Conservation (phyloP, 768 basidiomycete genomes). For the Roridomyces roridus region DNA sequence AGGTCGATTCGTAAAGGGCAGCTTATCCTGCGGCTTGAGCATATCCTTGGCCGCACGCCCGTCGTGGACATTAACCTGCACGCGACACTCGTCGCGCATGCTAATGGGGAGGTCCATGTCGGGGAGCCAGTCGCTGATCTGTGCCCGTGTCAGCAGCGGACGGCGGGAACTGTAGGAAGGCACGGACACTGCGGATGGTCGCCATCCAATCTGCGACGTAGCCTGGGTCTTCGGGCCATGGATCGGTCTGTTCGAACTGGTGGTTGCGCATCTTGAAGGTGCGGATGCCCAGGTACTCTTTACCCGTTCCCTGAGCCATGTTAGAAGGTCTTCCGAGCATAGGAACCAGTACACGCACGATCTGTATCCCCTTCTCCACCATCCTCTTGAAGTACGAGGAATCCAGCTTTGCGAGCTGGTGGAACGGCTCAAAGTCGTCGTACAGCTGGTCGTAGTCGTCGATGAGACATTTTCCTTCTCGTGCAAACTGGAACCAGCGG, state of each 20-base stretch:
- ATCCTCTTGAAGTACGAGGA: background rate
- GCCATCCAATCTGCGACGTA: slow-evolving; percentile 10
- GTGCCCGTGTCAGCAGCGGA: background rate
- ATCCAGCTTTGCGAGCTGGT: slow-evolving; percentile 6
- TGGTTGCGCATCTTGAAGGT: background rate
- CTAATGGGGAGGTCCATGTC: slow-evolving; percentile 1
- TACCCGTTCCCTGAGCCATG: background rate
- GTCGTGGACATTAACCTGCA: background rate
- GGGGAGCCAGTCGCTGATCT: background rate
- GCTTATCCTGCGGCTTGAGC: background rate
- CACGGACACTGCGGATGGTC: background rate
- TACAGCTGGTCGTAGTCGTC: slow-evolving; percentile 17
- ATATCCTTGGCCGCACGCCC: background rate
- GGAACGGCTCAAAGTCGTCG: slow-evolving; percentile 14
- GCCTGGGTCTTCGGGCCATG: slow-evolving; percentile 1
- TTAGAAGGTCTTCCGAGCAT: background rate
- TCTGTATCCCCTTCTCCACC: background rate
- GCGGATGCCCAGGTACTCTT: background rate
- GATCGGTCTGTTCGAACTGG: background rate
- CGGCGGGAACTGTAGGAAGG: background rate
- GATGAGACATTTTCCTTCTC: slow-evolving; percentile 7
- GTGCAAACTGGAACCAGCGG: slow-evolving; percentile 7
- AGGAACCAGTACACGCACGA: background rate
- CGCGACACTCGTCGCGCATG: slow-evolving; percentile 4
- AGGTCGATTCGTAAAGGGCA: background rate